These are phyloP conservation scores for Sphagnum fallax DNA, from an alignment of 228 moss, liverwort and hornwort genomes.

Conservation along the genomic window DNA sequence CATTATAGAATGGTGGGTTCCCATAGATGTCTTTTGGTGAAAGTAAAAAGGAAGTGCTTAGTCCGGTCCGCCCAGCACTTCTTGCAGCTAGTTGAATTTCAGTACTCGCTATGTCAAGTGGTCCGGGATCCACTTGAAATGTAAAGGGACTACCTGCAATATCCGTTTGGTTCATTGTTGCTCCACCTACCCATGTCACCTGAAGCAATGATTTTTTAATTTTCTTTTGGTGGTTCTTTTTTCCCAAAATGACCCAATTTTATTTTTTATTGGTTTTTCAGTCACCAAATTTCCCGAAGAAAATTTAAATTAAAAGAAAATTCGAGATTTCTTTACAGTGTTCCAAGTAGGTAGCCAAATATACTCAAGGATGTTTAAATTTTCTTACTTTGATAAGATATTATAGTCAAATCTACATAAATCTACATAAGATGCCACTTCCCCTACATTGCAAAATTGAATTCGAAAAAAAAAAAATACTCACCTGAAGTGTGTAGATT, in stretches of 20 bases:
- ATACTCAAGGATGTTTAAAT: no score
- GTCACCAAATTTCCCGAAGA: not conserved
- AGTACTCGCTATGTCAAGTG: slow-evolving; percentile 7
- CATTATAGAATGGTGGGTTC: slow-evolving; percentile 42
- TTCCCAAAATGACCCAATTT: no score
- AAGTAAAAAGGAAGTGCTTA: slow-evolving; percentile 34
- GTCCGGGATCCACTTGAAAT: slow-evolving; percentile 14
- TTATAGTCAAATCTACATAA: no score
- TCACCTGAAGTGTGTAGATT: not conserved
- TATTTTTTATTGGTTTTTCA: not conserved
- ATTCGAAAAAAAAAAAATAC: no score
- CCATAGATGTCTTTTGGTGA: slow-evolving; percentile 31
- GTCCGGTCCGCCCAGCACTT: slow-evolving; percentile 18
- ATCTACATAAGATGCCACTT: no score
- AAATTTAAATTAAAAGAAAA: no score
- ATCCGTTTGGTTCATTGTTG: not conserved
- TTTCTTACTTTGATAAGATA: no score
- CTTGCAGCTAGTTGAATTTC: slow-evolving; percentile 11
- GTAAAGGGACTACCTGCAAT: slow-evolving; percentile 13
- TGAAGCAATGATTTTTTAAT: not conserved
- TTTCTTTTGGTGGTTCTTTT: no score
- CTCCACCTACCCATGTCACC: not conserved
- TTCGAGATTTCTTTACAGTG: no score
- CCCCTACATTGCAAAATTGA: no score
- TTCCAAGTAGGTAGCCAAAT: no score